phyloP scores from a whole-genome alignment of 2,329 filamentous ascomycete species.

The Cordyceps fumosorosea region DNA sequence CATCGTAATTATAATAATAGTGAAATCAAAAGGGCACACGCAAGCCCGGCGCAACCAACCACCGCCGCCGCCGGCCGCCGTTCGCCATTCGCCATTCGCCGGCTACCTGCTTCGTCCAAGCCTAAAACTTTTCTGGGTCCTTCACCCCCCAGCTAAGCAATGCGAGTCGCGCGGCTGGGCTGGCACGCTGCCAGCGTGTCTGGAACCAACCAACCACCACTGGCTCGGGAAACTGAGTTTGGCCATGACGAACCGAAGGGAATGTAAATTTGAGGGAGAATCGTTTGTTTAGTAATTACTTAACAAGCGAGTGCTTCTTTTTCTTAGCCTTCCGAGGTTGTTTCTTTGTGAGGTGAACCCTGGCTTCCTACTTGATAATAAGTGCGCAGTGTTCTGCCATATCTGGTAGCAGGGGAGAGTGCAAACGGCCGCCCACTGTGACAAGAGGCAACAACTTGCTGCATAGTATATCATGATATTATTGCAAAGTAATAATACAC shows the following conservation, averaged over 20 bases:
- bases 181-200: background rate
- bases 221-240: background rate
- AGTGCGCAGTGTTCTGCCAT: background rate
- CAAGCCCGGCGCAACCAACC: background rate
- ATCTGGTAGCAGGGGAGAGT: background rate
- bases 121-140: background rate
- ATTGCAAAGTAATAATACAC: background rate
- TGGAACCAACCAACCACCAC: background rate
- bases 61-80: background rate
- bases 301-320: background rate
- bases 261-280: background rate
- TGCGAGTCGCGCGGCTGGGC: slow-evolving; percentile 9
- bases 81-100: background rate
- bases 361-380: no score
- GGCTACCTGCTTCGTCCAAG: background rate
- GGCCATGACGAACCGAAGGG: background rate
- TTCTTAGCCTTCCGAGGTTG: no score
- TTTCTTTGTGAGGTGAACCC: no score
- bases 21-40: background rate
- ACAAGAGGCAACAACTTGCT: slow-evolving; percentile 6
- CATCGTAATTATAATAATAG: background rate
- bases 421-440: background rate
- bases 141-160: background rate
- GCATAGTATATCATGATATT: background rate
- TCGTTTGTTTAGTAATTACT: background rate